Conservation (phyloP, 768 basidiomycete species). For the Dioszegia crocea region DNA sequence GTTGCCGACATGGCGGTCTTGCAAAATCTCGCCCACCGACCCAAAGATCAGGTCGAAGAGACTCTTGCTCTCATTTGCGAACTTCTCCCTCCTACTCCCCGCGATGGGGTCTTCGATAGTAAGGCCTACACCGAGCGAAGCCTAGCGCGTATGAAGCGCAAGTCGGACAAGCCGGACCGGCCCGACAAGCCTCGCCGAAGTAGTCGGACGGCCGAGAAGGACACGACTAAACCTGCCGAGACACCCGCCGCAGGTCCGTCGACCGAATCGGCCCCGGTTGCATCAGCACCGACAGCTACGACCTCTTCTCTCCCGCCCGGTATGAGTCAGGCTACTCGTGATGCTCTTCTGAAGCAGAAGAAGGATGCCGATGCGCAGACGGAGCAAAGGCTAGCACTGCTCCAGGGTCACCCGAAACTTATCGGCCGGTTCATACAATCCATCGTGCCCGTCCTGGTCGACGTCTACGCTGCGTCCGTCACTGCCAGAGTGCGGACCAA, state of each 20-base stretch:
- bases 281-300: background rate
- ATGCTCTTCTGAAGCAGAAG: conserved; percentile 24
- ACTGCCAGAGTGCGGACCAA: conserved; percentile 79
- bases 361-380: conserved; percentile 55
- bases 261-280: background rate
- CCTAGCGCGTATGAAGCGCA: conserved; percentile 65
- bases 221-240: conserved; percentile 18
- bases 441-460: conserved; percentile 87
- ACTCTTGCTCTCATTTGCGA: conserved; percentile 83
- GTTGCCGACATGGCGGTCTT: conserved; percentile 95
- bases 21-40: conserved; percentile 91
- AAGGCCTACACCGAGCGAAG: conserved; percentile 85
- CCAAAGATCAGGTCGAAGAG: conserved; percentile 97
- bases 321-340: conserved; percentile 31
- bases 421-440: conserved; percentile 81
- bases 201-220: conserved; percentile 20
- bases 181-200: conserved; percentile 37
- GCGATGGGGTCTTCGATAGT: conserved; percentile 93
- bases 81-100: conserved; percentile 72
- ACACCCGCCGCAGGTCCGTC: conserved; percentile 24
- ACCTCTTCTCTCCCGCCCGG: conserved; percentile 18
- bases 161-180: conserved; percentile 19
- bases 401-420: conserved; percentile 66
- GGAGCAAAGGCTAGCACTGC: conserved; percentile 61
- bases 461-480: conserved; percentile 99